These are phyloP conservation scores for Scutellospora calospora DNA, from an alignment of 371 early-diverging fungal species.

Conservation along the genomic window DNA sequence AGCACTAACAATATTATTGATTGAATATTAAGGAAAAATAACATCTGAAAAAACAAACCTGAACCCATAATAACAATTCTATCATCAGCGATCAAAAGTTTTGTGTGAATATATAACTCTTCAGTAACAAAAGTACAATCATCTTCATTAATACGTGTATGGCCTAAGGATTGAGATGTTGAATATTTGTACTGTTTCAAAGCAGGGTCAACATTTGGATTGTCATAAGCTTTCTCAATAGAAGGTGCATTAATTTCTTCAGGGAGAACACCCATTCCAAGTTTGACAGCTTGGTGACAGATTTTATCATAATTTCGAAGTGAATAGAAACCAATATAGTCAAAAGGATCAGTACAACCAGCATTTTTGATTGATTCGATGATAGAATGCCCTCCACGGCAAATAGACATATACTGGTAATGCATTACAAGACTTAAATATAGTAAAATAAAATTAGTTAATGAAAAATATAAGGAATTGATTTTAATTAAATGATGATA, in stretches of 20 bases:
- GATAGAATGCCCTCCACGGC: constrained; percentile 74
- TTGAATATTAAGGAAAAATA: neutral
- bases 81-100: constrained; percentile 89
- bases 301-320: constrained; percentile 76
- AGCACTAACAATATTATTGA: neutral
- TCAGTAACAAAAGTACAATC: constrained; percentile 67
- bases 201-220: neutral
- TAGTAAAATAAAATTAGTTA: neutral
- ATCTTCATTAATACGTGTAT: too few species aligned
- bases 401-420: constrained; percentile 80
- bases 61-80: constrained; percentile 69
- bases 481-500: neutral
- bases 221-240: neutral
- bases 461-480: neutral
- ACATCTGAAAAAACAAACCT: constrained; percentile 47
- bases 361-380: constrained; percentile 58
- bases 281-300: neutral
- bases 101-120: constrained; percentile 87
- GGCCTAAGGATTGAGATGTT: neutral
- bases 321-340: constrained; percentile 80
- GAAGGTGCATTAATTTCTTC: neutral
- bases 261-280: neutral
- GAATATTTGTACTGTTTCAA: neutral
- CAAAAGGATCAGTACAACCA: constrained; percentile 65
- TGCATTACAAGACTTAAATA: constrained; percentile 68